These are phyloP conservation scores for Colletotrichum caudatum DNA, from an alignment of 2,329 filamentous ascomycete genomes.

Conservation along the genomic window DNA sequence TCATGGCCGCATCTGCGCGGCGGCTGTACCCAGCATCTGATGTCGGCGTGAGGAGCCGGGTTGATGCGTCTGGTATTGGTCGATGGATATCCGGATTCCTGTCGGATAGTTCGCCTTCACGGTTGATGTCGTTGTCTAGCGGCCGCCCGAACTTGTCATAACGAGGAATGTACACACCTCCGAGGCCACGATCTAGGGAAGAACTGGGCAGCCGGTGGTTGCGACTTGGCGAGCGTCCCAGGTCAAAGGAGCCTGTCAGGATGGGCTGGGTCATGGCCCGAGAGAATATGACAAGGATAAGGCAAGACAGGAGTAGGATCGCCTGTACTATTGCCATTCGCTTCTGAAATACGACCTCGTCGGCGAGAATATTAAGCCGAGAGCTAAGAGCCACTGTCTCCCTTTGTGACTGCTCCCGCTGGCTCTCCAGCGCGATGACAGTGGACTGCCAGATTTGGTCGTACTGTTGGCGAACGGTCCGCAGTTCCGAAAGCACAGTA, in stretches of 20 bases:
- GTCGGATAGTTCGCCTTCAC: not conserved
- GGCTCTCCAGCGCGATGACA: constrained; percentile 88
- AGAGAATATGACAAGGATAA: constrained; percentile 88
- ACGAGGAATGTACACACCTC: not conserved
- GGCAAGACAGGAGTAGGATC: constrained; percentile 85
- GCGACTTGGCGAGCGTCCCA: constrained; percentile 9
- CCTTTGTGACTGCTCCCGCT: constrained; percentile 84
- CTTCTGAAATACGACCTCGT: constrained; percentile 89
- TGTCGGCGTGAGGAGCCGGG: constrained; percentile 18
- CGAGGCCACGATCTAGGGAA: constrained; percentile 2
- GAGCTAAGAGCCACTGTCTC: constrained; percentile 86
- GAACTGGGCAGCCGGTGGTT: constrained; percentile 18
- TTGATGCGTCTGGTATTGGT: not conserved
- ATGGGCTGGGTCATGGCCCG: constrained; percentile 38
- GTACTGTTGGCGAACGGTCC: constrained; percentile 84
- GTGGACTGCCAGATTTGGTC: constrained; percentile 98
- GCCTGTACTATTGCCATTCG: constrained; percentile 94
- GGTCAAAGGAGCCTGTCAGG: constrained; percentile 27
- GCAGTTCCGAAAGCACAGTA: constrained; percentile 86
- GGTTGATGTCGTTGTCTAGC: not conserved
- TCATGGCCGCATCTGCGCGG: not conserved
- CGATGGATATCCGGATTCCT: not conserved
- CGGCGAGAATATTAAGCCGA: constrained; percentile 88
- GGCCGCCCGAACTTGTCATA: constrained; percentile 28
- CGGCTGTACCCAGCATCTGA: constrained; percentile 16